A percentile compares a stretch with the other conserved stretches of the same genome.
Evolutionary conservation across 768 basidiomycete species (phyloP).

Genomic region (Trametes maxima): DNA sequence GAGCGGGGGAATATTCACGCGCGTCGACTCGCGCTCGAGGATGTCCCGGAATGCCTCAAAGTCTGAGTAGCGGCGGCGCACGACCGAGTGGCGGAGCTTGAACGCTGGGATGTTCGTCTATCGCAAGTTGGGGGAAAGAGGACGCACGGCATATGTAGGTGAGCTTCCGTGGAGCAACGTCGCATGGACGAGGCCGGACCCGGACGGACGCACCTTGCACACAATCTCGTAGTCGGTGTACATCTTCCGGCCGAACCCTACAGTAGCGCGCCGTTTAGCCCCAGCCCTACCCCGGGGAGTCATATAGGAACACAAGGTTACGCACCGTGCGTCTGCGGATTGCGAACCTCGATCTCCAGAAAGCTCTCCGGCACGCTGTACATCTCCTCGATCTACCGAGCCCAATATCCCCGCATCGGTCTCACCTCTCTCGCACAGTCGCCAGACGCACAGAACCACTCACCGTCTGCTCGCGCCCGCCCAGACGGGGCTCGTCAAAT

Average conservation of each 20-base stretch:
- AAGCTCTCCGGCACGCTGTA: conserved; percentile 97
- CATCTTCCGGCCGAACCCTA: conserved; percentile 97
- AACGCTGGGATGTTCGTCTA: conserved; percentile 99
- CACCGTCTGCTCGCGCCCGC: conserved; percentile 43
- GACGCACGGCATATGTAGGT: background rate
- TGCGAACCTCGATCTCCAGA: conserved; percentile 95
- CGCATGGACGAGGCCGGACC: background rate
- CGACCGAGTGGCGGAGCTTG: conserved; percentile 76
- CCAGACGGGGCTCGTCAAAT: conserved; percentile 42
- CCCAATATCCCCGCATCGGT: conserved; percentile 6
- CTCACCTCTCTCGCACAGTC: background rate
- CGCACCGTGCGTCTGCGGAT: conserved; percentile 95
- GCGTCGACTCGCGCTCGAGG: conserved; percentile 93
- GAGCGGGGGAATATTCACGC: conserved; percentile 96
- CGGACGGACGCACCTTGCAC: conserved; percentile 70
- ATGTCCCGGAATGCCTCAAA: conserved; percentile 94
- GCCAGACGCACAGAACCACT: conserved; percentile 10
- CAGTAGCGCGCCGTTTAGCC: background rate
- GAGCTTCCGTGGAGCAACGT: background rate
- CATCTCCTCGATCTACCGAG: conserved; percentile 90
- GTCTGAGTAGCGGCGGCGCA: conserved; percentile 66
- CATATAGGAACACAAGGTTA: background rate
- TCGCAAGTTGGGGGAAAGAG: background rate
- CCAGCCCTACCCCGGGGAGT: background rate
- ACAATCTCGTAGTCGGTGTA: conserved; percentile 99